Evolutionary conservation across 257 asterid genomes (phyloP).

Genomic region (Ilex aquifolium): DNA sequence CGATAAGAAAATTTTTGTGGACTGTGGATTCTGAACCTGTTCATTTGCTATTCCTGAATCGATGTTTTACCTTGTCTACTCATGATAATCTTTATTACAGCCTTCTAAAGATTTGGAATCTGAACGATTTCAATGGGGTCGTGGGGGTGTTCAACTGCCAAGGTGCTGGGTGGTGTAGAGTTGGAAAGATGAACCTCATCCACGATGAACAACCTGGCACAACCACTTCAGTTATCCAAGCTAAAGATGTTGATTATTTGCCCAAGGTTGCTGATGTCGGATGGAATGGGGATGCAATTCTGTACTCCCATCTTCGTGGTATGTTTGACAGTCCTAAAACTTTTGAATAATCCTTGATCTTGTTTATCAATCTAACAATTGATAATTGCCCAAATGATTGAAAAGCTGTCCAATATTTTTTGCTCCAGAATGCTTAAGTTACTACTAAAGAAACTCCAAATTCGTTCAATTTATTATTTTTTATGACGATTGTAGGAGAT

Average conservation of each 20-base stretch:
- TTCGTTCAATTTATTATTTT: background rate
- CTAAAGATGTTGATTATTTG: constrained; percentile 68
- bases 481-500: constrained; percentile 44
- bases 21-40: background rate
- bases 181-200: constrained; percentile 64
- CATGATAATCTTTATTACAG: constrained; percentile 24
- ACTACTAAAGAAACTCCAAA: too few species aligned
- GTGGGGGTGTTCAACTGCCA: constrained; percentile 77
- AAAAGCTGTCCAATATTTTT: too few species aligned
- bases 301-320: constrained; percentile 71
- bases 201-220: constrained; percentile 67
- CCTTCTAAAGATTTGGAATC: constrained; percentile 79
- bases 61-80: background rate
- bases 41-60: background rate
- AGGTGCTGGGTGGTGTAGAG: constrained; percentile 81
- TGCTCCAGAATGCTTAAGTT: too few species aligned
- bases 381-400: background rate
- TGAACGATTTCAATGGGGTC: constrained; percentile 66
- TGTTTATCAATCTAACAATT: background rate
- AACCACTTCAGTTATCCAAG: constrained; percentile 50
- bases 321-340: background rate
- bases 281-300: constrained; percentile 61
- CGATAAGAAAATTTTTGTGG: background rate
- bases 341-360: background rate
- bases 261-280: constrained; percentile 50